Evolutionary conservation across 345 rosid species (phyloP), one percentile per base, ranked within the genome.

Genomic region (Clausena lansium): DNA sequence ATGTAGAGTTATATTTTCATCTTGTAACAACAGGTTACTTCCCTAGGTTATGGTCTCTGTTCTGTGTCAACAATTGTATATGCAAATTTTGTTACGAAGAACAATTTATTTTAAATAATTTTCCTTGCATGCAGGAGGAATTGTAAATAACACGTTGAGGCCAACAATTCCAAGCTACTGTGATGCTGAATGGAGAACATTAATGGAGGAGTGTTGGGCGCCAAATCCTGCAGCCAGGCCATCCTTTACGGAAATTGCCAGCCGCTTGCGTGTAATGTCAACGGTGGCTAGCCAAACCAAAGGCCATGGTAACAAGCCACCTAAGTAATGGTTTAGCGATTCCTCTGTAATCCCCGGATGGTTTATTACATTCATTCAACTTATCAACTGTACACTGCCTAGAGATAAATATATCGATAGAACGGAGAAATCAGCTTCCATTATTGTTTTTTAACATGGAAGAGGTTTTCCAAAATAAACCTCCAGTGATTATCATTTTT

Each of bases 191-290:
- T 92, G 95, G 95, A 86, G 84, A 82, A 81, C 74, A 47, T 65
- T 92, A 73, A 92, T 92, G 95, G 95, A 92, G 76, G 85, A 88
- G 78, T 92, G 95, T 66, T 92, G 97, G 95, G 89, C 97, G 5
- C 97, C 97, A 27, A 87, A 89, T 78, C 95, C 97, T 63, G 79
- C 78, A 64, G 86, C 77, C 38, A 84, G 97, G 84, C 97, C 95
- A 57, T 83, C 90, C 47, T 92, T 92, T 84, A 88, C 97, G 4
- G 95, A 91, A 80, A 84, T 92, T 66, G 91, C 95, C 14, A 77
- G 89, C 69, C 86, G 85, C 22, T 78, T 92, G 80, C 89, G 97
- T 39, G 84, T 85, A 35, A 84, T 92, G 95, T 88, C 93, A 20
- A 69, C 88, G 7, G 91, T 91, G 2, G 92, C 93, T 4, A 80